Base-by-base conservation (phyloP, 225 moss, liverwort and hornwort genomes). In the Straminergon stramineum region DNA sequence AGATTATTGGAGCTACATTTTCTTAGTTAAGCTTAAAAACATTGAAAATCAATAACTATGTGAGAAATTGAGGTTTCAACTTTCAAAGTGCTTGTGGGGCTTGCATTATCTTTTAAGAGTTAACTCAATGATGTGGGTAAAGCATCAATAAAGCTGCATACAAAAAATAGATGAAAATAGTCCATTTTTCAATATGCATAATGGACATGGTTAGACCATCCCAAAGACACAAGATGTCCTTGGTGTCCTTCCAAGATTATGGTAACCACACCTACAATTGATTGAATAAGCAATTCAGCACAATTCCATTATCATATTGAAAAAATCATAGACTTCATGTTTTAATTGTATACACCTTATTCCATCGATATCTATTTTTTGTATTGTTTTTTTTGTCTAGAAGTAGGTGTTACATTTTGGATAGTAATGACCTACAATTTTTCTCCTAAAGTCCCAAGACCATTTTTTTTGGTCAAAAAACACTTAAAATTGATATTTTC, bases 251-350 rank as follows among this genome's bases (percentile, higher is more conserved):
- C 21, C 21, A 41, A 0, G 1, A 5, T 39, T 24, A 24, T 0
- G 1, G 2, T 43, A 45, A 74, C 6, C 2, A 30, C 30, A 45
- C 17, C 5, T 74, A 19, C 11, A 48, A 31, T 0, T 1, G 0
- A 18, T 6, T 30, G 1, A 75, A 75, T 32, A 18, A 18, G 0
- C 2, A 2, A 18, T 7, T 75, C 1, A 48, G 2, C 1, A 10
- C 2, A 0, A 1, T 74, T 0, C 6, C 2, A 17, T 28, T 74
- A 10, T 9, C 17, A 30, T 10, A 11, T 74, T 39, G 13, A 39
- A 2, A 45, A 45, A 74, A 71, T 71, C 26, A 41, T 41, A 41
- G 8, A 71, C 8, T 43, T 15, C 27, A 43, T 27, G 3, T 15
- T 71, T 41, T 41, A 14, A n/a, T 43, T 71, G 15, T 27, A 2